phyloP scores from a whole-genome alignment of 495 filamentous ascomycete genomes.

The Staphylotrichum longicolle region DNA sequence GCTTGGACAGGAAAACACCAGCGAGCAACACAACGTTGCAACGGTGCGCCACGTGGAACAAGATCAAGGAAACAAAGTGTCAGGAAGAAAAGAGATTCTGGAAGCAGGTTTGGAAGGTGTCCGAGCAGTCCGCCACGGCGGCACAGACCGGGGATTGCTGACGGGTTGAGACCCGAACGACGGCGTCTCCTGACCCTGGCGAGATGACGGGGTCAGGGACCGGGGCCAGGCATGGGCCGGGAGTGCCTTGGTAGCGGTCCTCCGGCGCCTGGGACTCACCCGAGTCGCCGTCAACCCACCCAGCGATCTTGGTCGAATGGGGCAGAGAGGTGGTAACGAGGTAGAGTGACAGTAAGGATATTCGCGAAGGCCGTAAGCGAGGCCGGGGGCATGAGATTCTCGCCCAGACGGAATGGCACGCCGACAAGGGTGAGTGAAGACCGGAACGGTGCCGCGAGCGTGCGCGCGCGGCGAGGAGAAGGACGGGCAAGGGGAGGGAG shows the following conservation, averaged over 20 bases:
- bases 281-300: background rate
- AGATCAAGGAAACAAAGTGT: constrained; percentile 3
- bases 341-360: constrained; percentile 1
- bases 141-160: constrained; percentile 23
- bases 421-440: constrained; percentile 8
- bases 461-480: background rate
- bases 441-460: background rate
- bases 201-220: constrained; percentile 2
- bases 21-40: too few species aligned
- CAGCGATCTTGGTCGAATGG: constrained; percentile 8
- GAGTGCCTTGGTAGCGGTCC: constrained; percentile 12
- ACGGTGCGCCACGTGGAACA: constrained; percentile 1
- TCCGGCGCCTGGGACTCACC: background rate
- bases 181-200: constrained; percentile 10
- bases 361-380: constrained; percentile 7
- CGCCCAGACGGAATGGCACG: constrained; percentile 1
- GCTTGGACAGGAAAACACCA: too few species aligned
- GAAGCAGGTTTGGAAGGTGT: constrained; percentile 13
- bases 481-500: background rate
- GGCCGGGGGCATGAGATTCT: constrained; percentile 1
- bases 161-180: too few species aligned
- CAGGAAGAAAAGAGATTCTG: constrained; percentile 10
- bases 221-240: constrained; percentile 22
- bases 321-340: background rate
- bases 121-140: constrained; percentile 22